Conservation (phyloP, 495 filamentous ascomycete genomes). For the Alectoria sarmentosa region DNA sequence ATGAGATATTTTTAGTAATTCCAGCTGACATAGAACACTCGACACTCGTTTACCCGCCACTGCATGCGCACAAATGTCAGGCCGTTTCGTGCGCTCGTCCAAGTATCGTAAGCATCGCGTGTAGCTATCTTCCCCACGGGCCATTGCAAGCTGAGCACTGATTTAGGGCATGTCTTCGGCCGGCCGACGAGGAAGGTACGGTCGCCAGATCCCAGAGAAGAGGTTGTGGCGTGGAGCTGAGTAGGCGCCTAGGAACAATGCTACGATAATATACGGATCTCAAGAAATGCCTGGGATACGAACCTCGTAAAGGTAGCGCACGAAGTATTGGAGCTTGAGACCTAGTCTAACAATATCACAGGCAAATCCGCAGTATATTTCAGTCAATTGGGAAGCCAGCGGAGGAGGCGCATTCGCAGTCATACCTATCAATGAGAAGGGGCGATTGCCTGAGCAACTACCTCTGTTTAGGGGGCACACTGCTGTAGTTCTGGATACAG, state of each 20-base stretch:
- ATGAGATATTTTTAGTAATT: not conserved
- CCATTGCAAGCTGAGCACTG: slow-evolving; percentile 22
- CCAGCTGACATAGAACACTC: not conserved
- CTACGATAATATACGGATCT: slow-evolving; percentile 94
- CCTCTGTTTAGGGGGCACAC: slow-evolving; percentile 95
- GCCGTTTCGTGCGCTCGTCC: slow-evolving; percentile 94
- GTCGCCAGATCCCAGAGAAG: not conserved
- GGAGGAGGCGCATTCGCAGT: slow-evolving; percentile 97
- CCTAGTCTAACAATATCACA: slow-evolving; percentile 35
- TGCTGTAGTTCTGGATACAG: slow-evolving; percentile 90
- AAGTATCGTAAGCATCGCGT: slow-evolving; percentile 79
- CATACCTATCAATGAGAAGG: slow-evolving; percentile 81
- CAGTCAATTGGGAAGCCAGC: slow-evolving; percentile 97
- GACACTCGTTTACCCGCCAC: not conserved
- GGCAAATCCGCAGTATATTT: slow-evolving; percentile 92
- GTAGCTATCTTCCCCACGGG: not conserved
- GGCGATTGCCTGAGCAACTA: slow-evolving; percentile 84
- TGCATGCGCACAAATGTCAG: slow-evolving; percentile 58
- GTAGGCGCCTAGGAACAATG: slow-evolving; percentile 60
- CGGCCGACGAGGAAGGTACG: slow-evolving; percentile 82
- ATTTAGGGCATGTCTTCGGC: slow-evolving; percentile 92
- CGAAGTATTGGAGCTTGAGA: not conserved
- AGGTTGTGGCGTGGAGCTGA: not conserved
- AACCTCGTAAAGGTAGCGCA: slow-evolving; percentile 81
- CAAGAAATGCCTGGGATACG: slow-evolving; percentile 97